Evolutionary conservation across 805 yeast genomes (phyloP).

Genomic region (Sporopachydermia quercuum): DNA sequence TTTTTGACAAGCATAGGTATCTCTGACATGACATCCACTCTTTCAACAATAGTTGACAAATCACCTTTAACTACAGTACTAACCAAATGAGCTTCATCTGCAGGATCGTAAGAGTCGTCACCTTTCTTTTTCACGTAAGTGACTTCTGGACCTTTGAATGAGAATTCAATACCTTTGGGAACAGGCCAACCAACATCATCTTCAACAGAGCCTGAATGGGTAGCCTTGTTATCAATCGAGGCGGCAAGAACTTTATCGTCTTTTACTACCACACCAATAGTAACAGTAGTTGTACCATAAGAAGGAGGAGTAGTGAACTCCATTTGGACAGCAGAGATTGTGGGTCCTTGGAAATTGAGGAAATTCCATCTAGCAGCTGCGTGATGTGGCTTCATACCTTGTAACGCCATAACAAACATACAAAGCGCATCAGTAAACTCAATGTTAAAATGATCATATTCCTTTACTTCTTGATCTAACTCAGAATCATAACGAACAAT

Average conservation of each 20-base stretch:
- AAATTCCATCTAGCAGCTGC: slow-evolving; percentile 85
- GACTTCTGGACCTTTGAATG: slow-evolving; percentile 24
- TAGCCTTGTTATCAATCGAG: slow-evolving; percentile 41
- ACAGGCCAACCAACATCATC: slow-evolving; percentile 69
- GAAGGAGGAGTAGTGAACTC: slow-evolving; percentile 75
- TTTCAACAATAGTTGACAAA: slow-evolving; percentile 41
- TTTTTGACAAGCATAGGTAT: slow-evolving; percentile 71
- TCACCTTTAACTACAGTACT: slow-evolving; percentile 37
- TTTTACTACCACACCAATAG: slow-evolving; percentile 45
- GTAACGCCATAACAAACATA: slow-evolving; percentile 74
- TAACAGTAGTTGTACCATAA: slow-evolving; percentile 58
- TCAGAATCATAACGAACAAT: slow-evolving; percentile 4
- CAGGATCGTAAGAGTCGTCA: slow-evolving; percentile 19
- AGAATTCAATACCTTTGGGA: slow-evolving; percentile 43
- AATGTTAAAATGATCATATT: slow-evolving; percentile 9
- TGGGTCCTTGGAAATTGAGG: slow-evolving; percentile 48
- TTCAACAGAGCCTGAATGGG: slow-evolving; percentile 31
- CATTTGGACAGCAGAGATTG: slow-evolving; percentile 55
- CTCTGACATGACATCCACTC: slow-evolving; percentile 81
- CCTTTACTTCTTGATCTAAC: slow-evolving; percentile 12
- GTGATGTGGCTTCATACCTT: slow-evolving; percentile 87
- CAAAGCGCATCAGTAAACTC: slow-evolving; percentile 21
- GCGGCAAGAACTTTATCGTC: slow-evolving; percentile 37
- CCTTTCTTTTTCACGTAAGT: slow-evolving; percentile 22
- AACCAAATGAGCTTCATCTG: slow-evolving; percentile 17